Conservation (phyloP, 148 eudicot genomes). For the Rhododendron simsii region DNA sequence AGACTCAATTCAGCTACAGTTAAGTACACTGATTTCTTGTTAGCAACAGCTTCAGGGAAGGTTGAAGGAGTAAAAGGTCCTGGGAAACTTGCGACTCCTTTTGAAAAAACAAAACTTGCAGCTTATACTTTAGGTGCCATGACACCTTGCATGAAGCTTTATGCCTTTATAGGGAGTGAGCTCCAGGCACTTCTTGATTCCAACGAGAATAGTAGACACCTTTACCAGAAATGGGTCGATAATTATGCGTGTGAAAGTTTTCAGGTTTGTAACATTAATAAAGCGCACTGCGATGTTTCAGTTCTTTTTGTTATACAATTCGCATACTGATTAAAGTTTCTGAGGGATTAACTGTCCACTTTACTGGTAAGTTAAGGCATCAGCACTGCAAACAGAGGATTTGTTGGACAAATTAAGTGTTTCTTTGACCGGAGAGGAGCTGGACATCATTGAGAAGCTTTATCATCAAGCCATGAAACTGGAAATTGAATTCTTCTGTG, state of each 20-base stretch:
- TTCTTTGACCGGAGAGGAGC: constrained; percentile 88
- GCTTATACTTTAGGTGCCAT: constrained; percentile 92
- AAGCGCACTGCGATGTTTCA: constrained; percentile 8
- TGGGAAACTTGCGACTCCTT: constrained; percentile 91
- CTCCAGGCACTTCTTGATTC: constrained; percentile 51
- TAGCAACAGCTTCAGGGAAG: constrained; percentile 94
- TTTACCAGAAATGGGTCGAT: constrained; percentile 76
- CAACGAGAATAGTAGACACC: constrained; percentile 40
- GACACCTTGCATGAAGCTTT: constrained; percentile 95
- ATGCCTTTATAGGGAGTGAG: constrained; percentile 84
- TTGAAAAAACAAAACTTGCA: constrained; percentile 90
- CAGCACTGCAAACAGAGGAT: constrained; percentile 71
- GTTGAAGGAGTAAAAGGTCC: constrained; percentile 78
- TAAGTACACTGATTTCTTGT: constrained; percentile 77
- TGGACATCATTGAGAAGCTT: constrained; percentile 81
- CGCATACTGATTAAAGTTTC: constrained; percentile 2
- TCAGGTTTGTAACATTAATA: constrained; percentile 58
- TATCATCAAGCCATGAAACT: constrained; percentile 91
- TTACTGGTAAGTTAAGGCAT: constrained; percentile 41
- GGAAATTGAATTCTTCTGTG: constrained; percentile 70
- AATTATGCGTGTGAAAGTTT: constrained; percentile 66
- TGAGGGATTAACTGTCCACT: constrained; percentile 5
- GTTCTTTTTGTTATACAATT: background rate
- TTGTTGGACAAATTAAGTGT: constrained; percentile 84
- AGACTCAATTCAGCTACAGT: constrained; percentile 56